Conservation (phyloP, 768 basidiomycete species). For the Phaeotremella skinneri region DNA sequence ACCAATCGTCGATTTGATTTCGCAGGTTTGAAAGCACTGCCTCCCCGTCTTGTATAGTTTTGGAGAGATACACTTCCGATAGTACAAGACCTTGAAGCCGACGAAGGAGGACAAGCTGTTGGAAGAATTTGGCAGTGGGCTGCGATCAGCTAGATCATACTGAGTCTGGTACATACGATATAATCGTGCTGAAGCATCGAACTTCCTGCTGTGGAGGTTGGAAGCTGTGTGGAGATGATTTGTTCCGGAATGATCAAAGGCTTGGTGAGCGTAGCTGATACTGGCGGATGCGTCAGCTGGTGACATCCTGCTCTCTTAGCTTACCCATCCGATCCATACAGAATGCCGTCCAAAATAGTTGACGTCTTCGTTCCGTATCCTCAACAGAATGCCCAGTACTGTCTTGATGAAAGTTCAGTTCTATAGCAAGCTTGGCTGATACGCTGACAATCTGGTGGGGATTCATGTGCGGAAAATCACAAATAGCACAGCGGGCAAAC, state of each 20-base stretch:
- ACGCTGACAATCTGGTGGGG: too few relatives aligned
- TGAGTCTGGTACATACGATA: too few relatives aligned
- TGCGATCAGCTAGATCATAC: too few relatives aligned
- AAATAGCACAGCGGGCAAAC: too few relatives aligned
- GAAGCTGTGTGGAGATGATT: background rate
- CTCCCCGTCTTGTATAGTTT: background rate
- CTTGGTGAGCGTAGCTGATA: background rate
- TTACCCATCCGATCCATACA: background rate
- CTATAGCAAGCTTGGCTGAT: too few relatives aligned
- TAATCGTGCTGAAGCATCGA: background rate
- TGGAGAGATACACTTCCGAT: background rate
- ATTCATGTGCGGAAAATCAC: too few relatives aligned
- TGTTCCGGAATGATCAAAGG: background rate
- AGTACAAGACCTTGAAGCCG: slow-evolving; percentile 7
- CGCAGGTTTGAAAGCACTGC: background rate
- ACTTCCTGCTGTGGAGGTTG: background rate
- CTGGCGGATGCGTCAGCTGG: too few relatives aligned
- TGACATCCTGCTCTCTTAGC: too few relatives aligned
- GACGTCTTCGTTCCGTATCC: background rate
- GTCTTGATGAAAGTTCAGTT: background rate
- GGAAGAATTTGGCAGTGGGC: slow-evolving; percentile 4
- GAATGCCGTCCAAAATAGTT: too few relatives aligned
- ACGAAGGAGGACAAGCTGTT: slow-evolving; percentile 6
- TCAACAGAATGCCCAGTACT: background rate
- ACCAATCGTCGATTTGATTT: slow-evolving; percentile 10